Evolutionary conservation across 768 basidiomycete genomes (phyloP).

Genomic region (Thelephora ganbajun): DNA sequence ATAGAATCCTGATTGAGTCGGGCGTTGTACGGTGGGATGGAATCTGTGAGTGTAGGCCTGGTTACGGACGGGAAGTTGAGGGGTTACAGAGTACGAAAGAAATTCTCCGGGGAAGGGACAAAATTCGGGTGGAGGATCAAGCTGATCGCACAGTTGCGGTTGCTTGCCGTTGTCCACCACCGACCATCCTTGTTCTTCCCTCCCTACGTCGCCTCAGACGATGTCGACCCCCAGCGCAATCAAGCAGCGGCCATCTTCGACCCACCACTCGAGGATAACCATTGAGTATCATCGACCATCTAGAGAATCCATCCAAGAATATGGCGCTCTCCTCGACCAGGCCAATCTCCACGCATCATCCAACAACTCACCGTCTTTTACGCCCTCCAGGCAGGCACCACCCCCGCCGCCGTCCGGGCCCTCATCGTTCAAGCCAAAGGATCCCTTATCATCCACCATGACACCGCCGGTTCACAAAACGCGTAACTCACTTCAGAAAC

Average conservation of each 20-base stretch:
- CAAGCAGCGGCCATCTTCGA: slow-evolving; percentile 22
- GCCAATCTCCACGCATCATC: slow-evolving; percentile 38
- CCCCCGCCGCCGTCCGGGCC: slow-evolving; percentile 20
- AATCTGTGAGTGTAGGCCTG: no score
- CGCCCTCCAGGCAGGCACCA: slow-evolving; percentile 32
- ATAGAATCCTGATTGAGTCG: no score
- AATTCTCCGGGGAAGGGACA: no score
- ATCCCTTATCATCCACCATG: slow-evolving; percentile 14
- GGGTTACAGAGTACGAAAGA: no score
- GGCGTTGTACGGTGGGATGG: no score
- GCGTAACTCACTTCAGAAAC: slow-evolving; percentile 52
- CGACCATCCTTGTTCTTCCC: no score
- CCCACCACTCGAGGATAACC: slow-evolving; percentile 39
- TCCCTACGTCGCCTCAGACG: no score
- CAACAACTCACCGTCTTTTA: slow-evolving; percentile 23
- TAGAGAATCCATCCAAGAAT: slow-evolving; percentile 64
- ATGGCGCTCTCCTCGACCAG: slow-evolving; percentile 57
- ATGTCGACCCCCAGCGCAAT: no score
- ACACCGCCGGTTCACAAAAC: slow-evolving; percentile 16
- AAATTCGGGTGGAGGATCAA: no score
- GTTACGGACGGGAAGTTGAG: no score
- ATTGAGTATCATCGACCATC: slow-evolving; percentile 69
- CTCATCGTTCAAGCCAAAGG: slow-evolving; percentile 11
- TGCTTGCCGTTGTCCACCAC: no score
- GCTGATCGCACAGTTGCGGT: no score